Evolutionary conservation across 2,329 filamentous ascomycete species (phyloP).

Genomic region (Magnaporthiopsis incrustans): DNA sequence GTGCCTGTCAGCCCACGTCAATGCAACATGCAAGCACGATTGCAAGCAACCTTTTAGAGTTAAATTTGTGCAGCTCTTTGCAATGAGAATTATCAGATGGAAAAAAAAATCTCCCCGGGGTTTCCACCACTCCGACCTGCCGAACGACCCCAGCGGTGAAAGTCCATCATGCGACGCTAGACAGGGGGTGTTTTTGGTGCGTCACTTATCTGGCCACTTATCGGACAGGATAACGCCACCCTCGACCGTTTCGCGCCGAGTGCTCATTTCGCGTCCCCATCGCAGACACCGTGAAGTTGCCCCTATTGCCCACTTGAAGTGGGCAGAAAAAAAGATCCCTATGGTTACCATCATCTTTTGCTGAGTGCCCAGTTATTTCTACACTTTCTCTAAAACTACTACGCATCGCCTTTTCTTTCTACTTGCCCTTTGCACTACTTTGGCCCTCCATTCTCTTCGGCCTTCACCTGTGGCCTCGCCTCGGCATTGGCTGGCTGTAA

Average conservation of each 20-base stretch:
- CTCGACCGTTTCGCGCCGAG: constrained; percentile 7
- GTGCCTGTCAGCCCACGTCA: neutral
- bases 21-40: neutral
- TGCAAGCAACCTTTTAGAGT: neutral
- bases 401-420: neutral
- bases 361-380: neutral
- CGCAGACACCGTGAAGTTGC: neutral
- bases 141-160: neutral
- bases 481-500: neutral
- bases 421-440: neutral
- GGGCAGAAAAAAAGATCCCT: neutral
- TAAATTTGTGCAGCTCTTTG: neutral
- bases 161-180: neutral
- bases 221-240: constrained; percentile 9
- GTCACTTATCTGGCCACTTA: constrained; percentile 4
- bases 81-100: neutral
- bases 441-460: neutral
- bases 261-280: constrained; percentile 8
- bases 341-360: neutral
- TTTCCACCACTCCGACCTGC: neutral
- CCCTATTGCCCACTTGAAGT: neutral
- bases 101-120: neutral
- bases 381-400: neutral
- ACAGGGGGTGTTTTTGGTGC: neutral
- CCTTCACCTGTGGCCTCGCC: neutral